Evolutionary conservation across 2,329 filamentous ascomycete species (phyloP), one percentile per base, ranked within the genome.

Genomic region (Penicillium sp.): DNA sequence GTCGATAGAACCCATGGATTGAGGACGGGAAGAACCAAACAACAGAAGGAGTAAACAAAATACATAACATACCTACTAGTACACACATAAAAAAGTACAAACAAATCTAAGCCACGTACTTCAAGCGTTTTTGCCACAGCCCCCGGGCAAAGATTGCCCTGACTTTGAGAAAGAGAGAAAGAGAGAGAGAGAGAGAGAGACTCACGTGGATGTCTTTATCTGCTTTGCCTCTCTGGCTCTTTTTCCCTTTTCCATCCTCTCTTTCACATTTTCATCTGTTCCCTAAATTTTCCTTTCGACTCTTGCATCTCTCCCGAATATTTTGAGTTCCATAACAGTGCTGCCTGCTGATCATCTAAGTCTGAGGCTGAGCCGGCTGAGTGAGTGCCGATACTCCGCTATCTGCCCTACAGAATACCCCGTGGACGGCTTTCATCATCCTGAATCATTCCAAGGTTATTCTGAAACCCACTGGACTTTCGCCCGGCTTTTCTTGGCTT

Each of bases 181-280:
- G 56, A 60, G 11, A 40, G 16, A 4, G 6, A 13, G 39, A 26
- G 39, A 20, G 9, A 31, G n/a, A 53, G 56, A 60, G 54, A 57
- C 57, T 61, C 59, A 58, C 55, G 53, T 61, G 55, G 46, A 47
- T 59, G 18, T 52, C 53, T 50, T 54, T 54, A 53, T 59, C 44
- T 47, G 47, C 43, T 53, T 49, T 31, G 37, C n/a, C 40, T 51
- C 48, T 46, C 9, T 43, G 16, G 16, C 22, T 18, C n/a, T 44
- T 20, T 24, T 40, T 53, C 37, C 22, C 22, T 35, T 46, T 44
- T 49, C 38, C 35, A 26, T 50, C 24, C 45, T 20, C 29, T 45
- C 34, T 40, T 34, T 44, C 26, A 16, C 42, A 35, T 51, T 24
- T 20, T 35, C 13, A 51, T 40, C 40, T 43, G 34, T 37, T 29